phyloP scores from a whole-genome alignment of 1,139 yeast species.

The Pichia terricola region DNA sequence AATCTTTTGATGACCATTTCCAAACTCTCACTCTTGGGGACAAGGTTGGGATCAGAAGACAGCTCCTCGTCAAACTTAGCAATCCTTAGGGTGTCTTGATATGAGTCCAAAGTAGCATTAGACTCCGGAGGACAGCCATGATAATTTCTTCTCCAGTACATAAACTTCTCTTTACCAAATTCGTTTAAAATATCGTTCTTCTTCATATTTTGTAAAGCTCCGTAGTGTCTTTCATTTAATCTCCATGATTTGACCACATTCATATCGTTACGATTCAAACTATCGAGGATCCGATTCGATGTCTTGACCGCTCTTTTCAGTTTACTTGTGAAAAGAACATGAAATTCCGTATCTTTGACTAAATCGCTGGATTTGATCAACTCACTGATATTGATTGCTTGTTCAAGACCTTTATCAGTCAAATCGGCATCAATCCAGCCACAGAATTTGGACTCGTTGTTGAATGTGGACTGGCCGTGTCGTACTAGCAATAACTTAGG shows the following conservation, averaged over 20 bases:
- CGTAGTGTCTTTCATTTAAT: conserved; percentile 72
- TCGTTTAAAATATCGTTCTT: conserved; percentile 43
- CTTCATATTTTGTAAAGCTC: conserved; percentile 62
- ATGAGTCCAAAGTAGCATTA: conserved; percentile 31
- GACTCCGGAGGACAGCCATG: conserved; percentile 55
- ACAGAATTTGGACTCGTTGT: conserved; percentile 60
- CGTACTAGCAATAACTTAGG: conserved; percentile 41
- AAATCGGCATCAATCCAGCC: conserved; percentile 78
- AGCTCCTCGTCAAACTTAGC: conserved; percentile 16
- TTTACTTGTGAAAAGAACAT: conserved; percentile 51
- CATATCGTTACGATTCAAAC: conserved; percentile 35
- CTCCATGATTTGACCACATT: conserved; percentile 56
- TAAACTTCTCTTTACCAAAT: conserved; percentile 52
- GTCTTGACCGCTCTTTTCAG: conserved; percentile 59
- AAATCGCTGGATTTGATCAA: conserved; percentile 24
- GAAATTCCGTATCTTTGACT: conserved; percentile 30
- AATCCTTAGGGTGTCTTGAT: conserved; percentile 15
- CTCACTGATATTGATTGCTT: conserved; percentile 52
- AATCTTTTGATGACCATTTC: conserved; percentile 55
- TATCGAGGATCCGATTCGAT: conserved; percentile 47
- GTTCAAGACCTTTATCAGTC: conserved; percentile 49
- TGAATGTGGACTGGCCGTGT: conserved; percentile 73
- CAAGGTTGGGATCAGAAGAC: conserved; percentile 17
- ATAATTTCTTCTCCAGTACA: conserved; percentile 58
- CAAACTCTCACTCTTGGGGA: conserved; percentile 66